Base-by-base conservation (phyloP, 176 grass and related monocot species). In the Carex cristatella region DNA sequence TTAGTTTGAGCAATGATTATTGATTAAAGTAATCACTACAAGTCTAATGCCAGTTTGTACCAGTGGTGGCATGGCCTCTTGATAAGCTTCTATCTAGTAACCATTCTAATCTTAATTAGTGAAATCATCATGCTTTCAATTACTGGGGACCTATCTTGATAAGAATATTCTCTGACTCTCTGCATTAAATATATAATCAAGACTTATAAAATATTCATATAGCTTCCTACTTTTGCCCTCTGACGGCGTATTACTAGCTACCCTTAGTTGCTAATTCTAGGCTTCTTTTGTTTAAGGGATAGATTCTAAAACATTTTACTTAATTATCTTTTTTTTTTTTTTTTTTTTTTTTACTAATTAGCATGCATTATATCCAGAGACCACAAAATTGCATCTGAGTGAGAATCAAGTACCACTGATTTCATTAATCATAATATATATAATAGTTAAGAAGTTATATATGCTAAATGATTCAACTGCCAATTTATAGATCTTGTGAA, bases 111-210 rank as follows among this genome's bases (percentile, higher is more conserved):
- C 63, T 83, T 56, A 83, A 69, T 69, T 83, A 65, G 40, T 83
- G 37, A 66, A 67, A 6, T 67, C 13, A 46, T 68, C 42, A 83
- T 68, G 80, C 19, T 48, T 48, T 68, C 69, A 27, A 56, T 83
- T 33, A 56, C 81, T 69, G 63, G 62, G 79, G 79, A 67, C 81
- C 62, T 10, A 83, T 83, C 33, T 83, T 83, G 81, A 83, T 83
- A 83, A 83, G 81, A 42, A 67, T 83, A 83, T 83, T 83, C 61
- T 83, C 81, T 65, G 46, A 66, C 81, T 83, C 11, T 44, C 49
- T 83, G 30, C 15, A 56, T 69, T 69, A 53, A 53, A 48, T 83
- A 67, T 65, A 35, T 65, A 65, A 82, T 79, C 71, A 13, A 18
- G 49, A 33, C 58, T 35, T 35, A 79, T 79, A 57, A 56, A 79